phyloP scores from a whole-genome alignment of 169 alveolate species.

The Amoebophrya sp. region DNA sequence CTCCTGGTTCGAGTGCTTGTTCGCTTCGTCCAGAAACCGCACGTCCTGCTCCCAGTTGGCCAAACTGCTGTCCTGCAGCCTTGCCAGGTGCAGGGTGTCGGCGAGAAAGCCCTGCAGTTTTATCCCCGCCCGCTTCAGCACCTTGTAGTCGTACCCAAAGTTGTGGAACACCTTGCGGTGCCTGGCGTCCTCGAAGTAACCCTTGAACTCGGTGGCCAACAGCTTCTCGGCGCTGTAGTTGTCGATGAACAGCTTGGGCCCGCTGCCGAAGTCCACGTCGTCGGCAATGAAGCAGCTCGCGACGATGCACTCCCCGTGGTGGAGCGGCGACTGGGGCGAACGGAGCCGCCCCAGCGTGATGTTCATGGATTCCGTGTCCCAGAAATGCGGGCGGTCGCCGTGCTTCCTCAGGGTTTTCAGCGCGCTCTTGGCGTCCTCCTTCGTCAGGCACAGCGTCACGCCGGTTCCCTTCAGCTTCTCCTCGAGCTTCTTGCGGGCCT shows the following conservation, averaged over 20 bases:
- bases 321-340: background rate
- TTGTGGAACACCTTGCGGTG: slow-evolving; percentile 4
- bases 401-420: background rate
- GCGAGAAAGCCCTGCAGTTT: background rate
- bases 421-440: background rate
- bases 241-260: slow-evolving; percentile 11
- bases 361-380: background rate
- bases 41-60: slow-evolving; percentile 9
- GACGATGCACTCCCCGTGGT: background rate
- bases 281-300: background rate
- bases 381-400: background rate
- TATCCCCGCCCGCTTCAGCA: background rate
- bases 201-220: background rate
- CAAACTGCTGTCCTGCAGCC: background rate
- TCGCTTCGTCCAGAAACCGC: background rate
- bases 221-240: background rate
- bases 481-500: background rate
- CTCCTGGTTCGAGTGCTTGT: background rate
- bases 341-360: background rate
- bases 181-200: background rate
- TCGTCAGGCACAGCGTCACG: background rate
- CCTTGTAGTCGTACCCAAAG: background rate
- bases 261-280: slow-evolving; percentile 6
- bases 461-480: background rate
- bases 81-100: background rate